Evolutionary conservation across 805 yeast species (phyloP), one percentile per base, ranked within the genome.

Genomic region (Candida silvicultrix): DNA sequence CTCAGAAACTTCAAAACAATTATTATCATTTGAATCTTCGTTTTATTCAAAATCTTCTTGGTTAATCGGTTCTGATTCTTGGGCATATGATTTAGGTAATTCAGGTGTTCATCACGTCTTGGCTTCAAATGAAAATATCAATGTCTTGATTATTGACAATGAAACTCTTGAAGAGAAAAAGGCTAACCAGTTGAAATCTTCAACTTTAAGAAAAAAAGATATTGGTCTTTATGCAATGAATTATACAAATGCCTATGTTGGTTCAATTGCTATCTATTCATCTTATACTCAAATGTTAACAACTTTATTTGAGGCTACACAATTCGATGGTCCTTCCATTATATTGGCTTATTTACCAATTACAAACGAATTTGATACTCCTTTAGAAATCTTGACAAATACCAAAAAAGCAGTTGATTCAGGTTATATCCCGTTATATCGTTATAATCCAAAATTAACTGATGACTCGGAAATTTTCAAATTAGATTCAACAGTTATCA

Each of bases 341-440:
- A 87, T 92, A 34, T 75, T 92, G 55, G 97, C 97, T 4, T 89
- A 90, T 64, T 71, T 90, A 56, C 98, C 98, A 38, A 81, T 83
- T 64, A 60, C 70, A 41, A 64, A 71, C 19, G 92, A 85, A 59
- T 71, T 69, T 46, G 84, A 83, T 51, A 70, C 81, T 50, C 83
- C 95, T 37, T 69, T 92, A 54, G 77, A 81, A 22, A 80, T 90
- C 40, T 73, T 92, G 57, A 83, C 85, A 63, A 94, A 87, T 63
- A 90, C 97, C 31, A 92, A 92, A 66, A 70, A 69, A 51, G 92
- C 96, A 20, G 95, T 92, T 40, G 97, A 88, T 58, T 72, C 89
- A 31, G 98, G 98, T n/a, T 84, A 85, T 69, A 89, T 97, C 95
- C 98, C 98, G 41, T 74, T 92, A 50, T 92, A 90, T 70, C 76